Evolutionary conservation across 2,329 filamentous ascomycete species (phyloP).

Genomic region (Claviceps digitariae): DNA sequence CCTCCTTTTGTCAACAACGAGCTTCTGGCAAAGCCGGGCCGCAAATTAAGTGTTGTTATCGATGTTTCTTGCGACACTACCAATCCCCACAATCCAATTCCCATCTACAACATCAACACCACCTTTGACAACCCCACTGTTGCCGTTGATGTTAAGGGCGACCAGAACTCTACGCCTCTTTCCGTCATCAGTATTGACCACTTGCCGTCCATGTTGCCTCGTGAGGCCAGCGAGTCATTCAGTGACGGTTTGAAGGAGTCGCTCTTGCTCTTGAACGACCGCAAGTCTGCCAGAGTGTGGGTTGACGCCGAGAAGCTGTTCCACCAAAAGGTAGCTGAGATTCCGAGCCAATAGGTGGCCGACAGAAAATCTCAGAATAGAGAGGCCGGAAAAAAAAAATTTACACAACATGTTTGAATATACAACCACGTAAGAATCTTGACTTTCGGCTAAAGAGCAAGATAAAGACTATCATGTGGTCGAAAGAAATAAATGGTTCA

Average conservation of each 20-base stretch:
- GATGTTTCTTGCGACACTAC: conserved; percentile 62
- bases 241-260: conserved; percentile 1
- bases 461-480: too few relatives aligned
- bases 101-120: conserved; percentile 73
- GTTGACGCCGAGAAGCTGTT: conserved; percentile 3
- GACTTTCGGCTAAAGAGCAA: neutral
- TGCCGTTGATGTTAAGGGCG: conserved; percentile 47
- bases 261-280: conserved; percentile 3
- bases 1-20: conserved; percentile 67
- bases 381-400: too few relatives aligned
- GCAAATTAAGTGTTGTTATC: conserved; percentile 67
- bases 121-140: conserved; percentile 85
- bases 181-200: conserved; percentile 84
- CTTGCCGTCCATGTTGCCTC: conserved; percentile 66
- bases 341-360: neutral
- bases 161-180: conserved; percentile 35
- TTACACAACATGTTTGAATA: neutral
- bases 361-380: neutral
- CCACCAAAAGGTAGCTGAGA: conserved; percentile 4
- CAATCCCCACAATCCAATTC: conserved; percentile 44
- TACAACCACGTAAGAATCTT: neutral
- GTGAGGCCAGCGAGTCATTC: conserved; percentile 60
- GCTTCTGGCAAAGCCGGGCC: conserved; percentile 46
- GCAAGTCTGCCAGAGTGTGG: conserved; percentile 6
- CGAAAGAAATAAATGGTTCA: too few relatives aligned